These are phyloP conservation scores for Proliferodiscus dingleyae DNA, from an alignment of 2,329 filamentous ascomycete genomes.

Conservation along the genomic window DNA sequence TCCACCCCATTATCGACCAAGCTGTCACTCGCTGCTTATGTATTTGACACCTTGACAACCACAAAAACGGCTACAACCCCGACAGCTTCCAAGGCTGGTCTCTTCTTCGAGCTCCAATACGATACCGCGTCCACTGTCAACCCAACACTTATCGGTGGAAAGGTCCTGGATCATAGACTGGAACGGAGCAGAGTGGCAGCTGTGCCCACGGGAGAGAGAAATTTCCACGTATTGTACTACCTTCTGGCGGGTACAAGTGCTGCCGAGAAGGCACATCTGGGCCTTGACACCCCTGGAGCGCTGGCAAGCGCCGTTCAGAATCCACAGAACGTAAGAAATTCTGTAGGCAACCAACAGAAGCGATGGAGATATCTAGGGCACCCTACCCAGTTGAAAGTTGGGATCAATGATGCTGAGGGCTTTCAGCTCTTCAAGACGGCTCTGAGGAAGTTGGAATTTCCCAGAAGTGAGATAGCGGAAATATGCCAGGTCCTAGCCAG, in stretches of 20 bases:
- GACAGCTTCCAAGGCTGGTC: slow-evolving; percentile 88
- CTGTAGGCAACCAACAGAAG: slow-evolving; percentile 50
- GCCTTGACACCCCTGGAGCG: slow-evolving; percentile 38
- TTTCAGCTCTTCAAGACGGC: slow-evolving; percentile 98
- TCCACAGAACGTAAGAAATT: slow-evolving; percentile 42
- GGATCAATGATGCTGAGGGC: slow-evolving; percentile 91
- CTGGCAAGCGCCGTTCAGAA: slow-evolving; percentile 46
- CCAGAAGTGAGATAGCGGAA: slow-evolving; percentile 87
- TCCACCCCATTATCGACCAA: slow-evolving; percentile 91
- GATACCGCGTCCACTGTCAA: slow-evolving; percentile 81
- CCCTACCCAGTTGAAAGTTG: slow-evolving; percentile 92
- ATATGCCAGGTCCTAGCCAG: slow-evolving; percentile 91
- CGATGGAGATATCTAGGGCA: slow-evolving; percentile 96
- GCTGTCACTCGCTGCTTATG: slow-evolving; percentile 85
- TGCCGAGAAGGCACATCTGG: slow-evolving; percentile 84
- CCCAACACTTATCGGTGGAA: slow-evolving; percentile 86
- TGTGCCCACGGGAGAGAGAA: slow-evolving; percentile 92
- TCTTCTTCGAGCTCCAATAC: slow-evolving; percentile 96
- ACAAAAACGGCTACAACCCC: slow-evolving; percentile 96
- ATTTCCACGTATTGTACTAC: slow-evolving; percentile 95
- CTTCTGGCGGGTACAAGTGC: slow-evolving; percentile 85
- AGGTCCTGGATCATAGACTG: slow-evolving; percentile 87
- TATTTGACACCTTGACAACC: slow-evolving; percentile 93
- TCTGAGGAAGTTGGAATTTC: slow-evolving; percentile 88
- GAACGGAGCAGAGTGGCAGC: slow-evolving; percentile 88